phyloP scores from a whole-genome alignment of 163 green algal genomes.

The Smithsoniella earleae region DNA sequence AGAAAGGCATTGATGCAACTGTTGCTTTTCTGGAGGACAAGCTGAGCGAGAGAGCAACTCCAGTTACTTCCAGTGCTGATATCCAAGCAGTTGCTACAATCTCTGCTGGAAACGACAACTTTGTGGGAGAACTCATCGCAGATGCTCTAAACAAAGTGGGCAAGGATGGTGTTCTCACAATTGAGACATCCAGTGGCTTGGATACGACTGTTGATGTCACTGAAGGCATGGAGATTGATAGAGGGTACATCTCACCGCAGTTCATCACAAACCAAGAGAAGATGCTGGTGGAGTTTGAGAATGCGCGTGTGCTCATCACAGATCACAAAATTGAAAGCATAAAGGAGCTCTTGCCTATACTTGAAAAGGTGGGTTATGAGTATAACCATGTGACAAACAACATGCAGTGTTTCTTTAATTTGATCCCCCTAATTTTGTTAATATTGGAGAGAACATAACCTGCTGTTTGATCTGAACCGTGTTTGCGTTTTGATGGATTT shows the following conservation, averaged over 20 bases:
- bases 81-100: slow-evolving; percentile 92
- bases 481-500: slow-evolving; percentile 15
- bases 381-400: no score
- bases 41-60: slow-evolving; percentile 73
- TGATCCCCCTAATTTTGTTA: slow-evolving; percentile 38
- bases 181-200: slow-evolving; percentile 72
- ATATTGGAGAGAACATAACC: slow-evolving; percentile 53
- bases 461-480: neutral
- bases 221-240: slow-evolving; percentile 98
- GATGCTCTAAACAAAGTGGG: slow-evolving; percentile 92
- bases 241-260: slow-evolving; percentile 96
- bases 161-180: slow-evolving; percentile 85
- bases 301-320: slow-evolving; percentile 79
- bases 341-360: slow-evolving; percentile 19
- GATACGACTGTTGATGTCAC: slow-evolving; percentile 92
- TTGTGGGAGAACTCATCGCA: slow-evolving; percentile 93
- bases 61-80: slow-evolving; percentile 78
- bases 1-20: slow-evolving; percentile 97
- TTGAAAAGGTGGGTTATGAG: slow-evolving; percentile 21
- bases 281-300: slow-evolving; percentile 88
- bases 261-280: slow-evolving; percentile 93
- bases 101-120: slow-evolving; percentile 91
- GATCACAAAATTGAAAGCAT: slow-evolving; percentile 76
- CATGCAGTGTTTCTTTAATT: neutral
- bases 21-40: slow-evolving; percentile 70